Base-by-base conservation (phyloP, 2,329 filamentous ascomycete species). In the Pseudopithomyces maydicus region DNA sequence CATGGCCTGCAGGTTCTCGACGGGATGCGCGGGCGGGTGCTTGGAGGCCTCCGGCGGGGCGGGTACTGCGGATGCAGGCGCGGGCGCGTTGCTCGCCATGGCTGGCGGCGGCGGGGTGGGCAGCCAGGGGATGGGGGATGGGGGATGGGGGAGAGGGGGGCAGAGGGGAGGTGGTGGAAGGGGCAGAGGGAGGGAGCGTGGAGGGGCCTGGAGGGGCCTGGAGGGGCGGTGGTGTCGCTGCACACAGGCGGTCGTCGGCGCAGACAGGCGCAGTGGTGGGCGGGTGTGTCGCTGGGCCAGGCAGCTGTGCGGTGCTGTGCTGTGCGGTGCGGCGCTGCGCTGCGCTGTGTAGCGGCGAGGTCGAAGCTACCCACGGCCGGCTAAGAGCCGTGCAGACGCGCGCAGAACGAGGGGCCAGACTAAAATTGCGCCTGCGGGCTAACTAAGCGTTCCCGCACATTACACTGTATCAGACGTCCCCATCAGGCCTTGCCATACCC, bases 1-100 rank as follows among this genome's bases (percentile, higher is more conserved):
- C 72, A 81, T 79, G 54, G 73, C 70, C 63, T 82, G 77, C 56
- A 82, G 69, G 54, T 74, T 74, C 57, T 81, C 78, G 52, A 82
- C 69, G 46, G 77, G 58, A 43, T 56, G 63, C 12, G 51, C 45
- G 7, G 45, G 3, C 44, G 43, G 52, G n/a, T n/a, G n/a, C 53
- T 41, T 46, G 17, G 14, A 39, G 44, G 53, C 39, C n/a, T 52
- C 45, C 23, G 35, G 38, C 19, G 46, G 26, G 26, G 26, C 26
- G 26, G 11, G 29, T n/a, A 36, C 23, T 4, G 26, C 26, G 26
- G 11, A 22, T n/a, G 41, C 23, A 2, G 57, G 19, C 32, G 35
- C 38, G 55, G 41, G 39, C 42, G 23, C 52, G 41, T 46, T 45
- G 57, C 39, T 39, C 52, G 49, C 61, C 59, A 46, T 62, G 54